Evolutionary conservation across 192 early-diverging fungal species (phyloP), one percentile per base, ranked within the genome.

Genomic region (Umbelopsis isabellina): DNA sequence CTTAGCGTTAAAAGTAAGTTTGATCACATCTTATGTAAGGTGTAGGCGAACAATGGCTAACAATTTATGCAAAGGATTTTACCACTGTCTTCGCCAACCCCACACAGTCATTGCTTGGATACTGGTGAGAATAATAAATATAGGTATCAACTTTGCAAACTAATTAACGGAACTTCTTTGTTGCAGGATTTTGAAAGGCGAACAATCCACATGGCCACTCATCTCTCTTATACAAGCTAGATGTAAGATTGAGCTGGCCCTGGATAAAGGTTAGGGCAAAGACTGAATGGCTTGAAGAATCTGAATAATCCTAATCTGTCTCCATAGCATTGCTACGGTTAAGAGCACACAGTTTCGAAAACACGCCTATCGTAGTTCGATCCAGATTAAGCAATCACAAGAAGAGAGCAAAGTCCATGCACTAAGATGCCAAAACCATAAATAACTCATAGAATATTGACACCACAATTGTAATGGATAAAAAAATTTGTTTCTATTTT

Each of bases 121-220:
- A 80, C 37, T 80, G 75, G 75, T 77, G 69, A 65, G 41, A 0
- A 37, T 25, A 52, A 27, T 1, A 6, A 1, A 50, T 20, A 16
- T 41, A 48, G 22, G 48, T 33, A 61, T 21, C 12, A 21, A 8
- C n/a, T 65, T 46, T 27, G 45, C 16, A 2, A 49, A 35, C n/a
- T 33, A 33, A 51, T 30, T 45, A 16, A 53, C 2, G 11, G n/a
- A 15, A n/a, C 30, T 49, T 4, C 25, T 25, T 66, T 6, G 22
- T 86, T 86, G 85, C 79, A 91, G 91, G 91, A 89, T 94, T 46
- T 41, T 84, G 18, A 92, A 93, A 67, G 92, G 92, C n/a, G 89
- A 94, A 70, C 83, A 86, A 53, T 86, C 91, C 3, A 90, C 91
- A 0, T 94, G 92, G 92, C 92, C 92, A 3, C 79, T 86, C 37